Evolutionary conservation across 2,329 filamentous ascomycete genomes (phyloP).

Genomic region (Coccinonectria pachysandricola): DNA sequence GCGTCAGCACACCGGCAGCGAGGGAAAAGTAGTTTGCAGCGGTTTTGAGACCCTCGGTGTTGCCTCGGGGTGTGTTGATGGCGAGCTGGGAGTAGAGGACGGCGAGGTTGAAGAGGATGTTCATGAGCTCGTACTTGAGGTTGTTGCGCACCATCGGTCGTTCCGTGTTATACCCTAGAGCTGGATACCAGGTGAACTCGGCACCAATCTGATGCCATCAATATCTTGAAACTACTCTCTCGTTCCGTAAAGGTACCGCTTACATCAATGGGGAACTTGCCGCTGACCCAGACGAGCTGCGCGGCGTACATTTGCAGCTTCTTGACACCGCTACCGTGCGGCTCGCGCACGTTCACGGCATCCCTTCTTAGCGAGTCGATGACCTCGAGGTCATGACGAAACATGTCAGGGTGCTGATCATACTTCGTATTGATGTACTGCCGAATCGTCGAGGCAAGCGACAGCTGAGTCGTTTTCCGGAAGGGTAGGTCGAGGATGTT

Average conservation of each 20-base stretch:
- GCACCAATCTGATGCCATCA: constrained; percentile 74
- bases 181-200: constrained; percentile 93
- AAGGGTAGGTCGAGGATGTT: constrained; percentile 77
- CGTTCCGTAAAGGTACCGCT: too few relatives aligned
- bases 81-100: constrained; percentile 91
- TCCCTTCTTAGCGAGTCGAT: constrained; percentile 76
- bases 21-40: constrained; percentile 86
- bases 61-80: constrained; percentile 65
- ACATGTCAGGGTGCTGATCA: constrained; percentile 98
- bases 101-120: constrained; percentile 86
- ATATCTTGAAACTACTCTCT: too few relatives aligned
- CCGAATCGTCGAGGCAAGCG: constrained; percentile 72
- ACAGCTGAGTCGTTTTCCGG: constrained; percentile 70
- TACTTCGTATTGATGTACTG: constrained; percentile 97
- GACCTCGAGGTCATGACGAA: constrained; percentile 71
- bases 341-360: constrained; percentile 80
- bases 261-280: constrained; percentile 93
- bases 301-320: constrained; percentile 88
- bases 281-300: constrained; percentile 84
- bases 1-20: constrained; percentile 70
- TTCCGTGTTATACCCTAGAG: constrained; percentile 79
- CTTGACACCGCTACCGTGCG: constrained; percentile 74
- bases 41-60: constrained; percentile 71
- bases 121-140: constrained; percentile 76
- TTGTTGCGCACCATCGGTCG: constrained; percentile 58